Evolutionary conservation across 1,139 yeast genomes (phyloP).

Genomic region (Candida sanyaensis): DNA sequence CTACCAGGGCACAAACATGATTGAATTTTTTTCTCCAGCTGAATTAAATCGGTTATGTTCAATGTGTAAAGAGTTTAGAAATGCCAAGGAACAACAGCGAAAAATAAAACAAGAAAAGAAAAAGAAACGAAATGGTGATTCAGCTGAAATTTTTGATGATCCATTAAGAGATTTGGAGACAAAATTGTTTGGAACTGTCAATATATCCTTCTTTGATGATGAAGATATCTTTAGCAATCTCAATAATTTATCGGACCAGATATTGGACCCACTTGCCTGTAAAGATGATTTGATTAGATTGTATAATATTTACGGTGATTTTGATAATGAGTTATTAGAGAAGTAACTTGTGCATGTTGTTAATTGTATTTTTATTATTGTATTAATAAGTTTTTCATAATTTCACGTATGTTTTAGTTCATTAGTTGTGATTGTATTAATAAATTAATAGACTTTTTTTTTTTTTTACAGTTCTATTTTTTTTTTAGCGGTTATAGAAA

Average conservation of each 20-base stretch:
- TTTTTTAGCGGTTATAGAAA: too few relatives aligned
- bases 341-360: not conserved
- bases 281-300: slow-evolving; percentile 41
- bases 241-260: slow-evolving; percentile 15
- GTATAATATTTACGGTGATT: slow-evolving; percentile 42
- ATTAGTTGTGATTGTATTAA: not conserved
- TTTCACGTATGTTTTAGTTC: not conserved
- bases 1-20: slow-evolving; percentile 43
- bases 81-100: slow-evolving; percentile 38
- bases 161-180: slow-evolving; percentile 5
- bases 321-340: slow-evolving; percentile 18
- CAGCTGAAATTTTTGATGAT: not conserved
- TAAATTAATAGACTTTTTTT: not conserved
- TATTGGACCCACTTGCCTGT: slow-evolving; percentile 17
- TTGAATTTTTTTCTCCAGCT: slow-evolving; percentile 38
- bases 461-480: not conserved
- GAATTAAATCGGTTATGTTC: slow-evolving; percentile 41
- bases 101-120: slow-evolving; percentile 16
- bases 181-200: not conserved
- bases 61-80: slow-evolving; percentile 42
- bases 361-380: not conserved
- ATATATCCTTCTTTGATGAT: slow-evolving; percentile 13
- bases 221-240: slow-evolving; percentile 14
- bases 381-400: not conserved
- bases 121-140: not conserved